Evolutionary conservation across 768 basidiomycete species (phyloP), one percentile per base, ranked within the genome.

Genomic region (Boletus tomentosulus): DNA sequence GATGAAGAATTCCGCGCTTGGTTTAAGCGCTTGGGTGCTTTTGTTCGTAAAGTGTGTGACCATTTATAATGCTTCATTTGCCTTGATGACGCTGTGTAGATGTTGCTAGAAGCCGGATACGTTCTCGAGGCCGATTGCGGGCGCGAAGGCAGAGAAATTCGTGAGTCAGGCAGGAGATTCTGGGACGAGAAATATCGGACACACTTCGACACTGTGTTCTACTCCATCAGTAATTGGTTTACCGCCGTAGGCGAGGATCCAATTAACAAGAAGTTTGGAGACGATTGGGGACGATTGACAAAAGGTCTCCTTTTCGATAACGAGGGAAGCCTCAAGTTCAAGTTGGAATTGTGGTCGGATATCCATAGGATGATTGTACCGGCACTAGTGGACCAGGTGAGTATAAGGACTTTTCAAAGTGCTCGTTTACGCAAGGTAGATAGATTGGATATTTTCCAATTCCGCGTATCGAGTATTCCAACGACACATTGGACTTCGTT

Each of bases 401-500:
- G 78, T 35, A 56, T 30, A 27, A 39, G 1, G 2, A 54, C 46
- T 27, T 28, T 15, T 39, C 24, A 49, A 10, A 50, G 9, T 25
- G 13, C 15, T 43, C 33, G 35, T 13, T 12, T 45, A 57, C 15
- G 55, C 41, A 30, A 3, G 30, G 25, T 24, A 34, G 24, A 3
- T 27, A 89, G 83, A 76, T 87, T 47, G 87, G 86, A 22, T 87
- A 91, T 62, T 66, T 95, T 51, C 93, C 93, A 7, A 95, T 98
- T 59, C 96, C 96, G 0, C 86, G 93, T 34, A 83, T 94, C 66
- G 95, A 97, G 71, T 98, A 97, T 73, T 87, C 88, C 34, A 92
- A 96, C 70, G 86, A 92, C 48, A 65, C 77, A 6, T 73, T 95
- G 56, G 95, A 97, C 62, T 79, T 97, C 43, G 90, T 96, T 54